A percentile compares a stretch with the other conserved stretches of the same genome.
phyloP scores from a whole-genome alignment of 208 protist genomes.

The Acanthamoeba royreba region DNA sequence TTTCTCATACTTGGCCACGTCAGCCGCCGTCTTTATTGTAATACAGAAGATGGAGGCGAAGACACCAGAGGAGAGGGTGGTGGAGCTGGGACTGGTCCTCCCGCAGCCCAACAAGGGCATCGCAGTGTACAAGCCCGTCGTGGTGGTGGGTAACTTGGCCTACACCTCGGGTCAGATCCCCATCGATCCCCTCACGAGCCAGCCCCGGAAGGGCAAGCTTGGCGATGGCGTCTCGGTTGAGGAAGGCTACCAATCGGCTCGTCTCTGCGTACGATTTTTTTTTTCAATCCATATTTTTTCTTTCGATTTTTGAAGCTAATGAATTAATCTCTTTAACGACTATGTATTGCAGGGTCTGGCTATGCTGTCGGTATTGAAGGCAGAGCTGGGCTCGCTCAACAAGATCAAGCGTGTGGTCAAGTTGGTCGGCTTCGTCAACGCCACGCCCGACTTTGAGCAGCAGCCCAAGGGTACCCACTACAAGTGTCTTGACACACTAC shows the following conservation, averaged over 20 bases:
- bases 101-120: background rate
- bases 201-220: background rate
- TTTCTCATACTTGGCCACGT: too few relatives aligned
- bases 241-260: background rate
- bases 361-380: background rate
- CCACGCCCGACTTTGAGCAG: background rate
- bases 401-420: constrained; percentile 4
- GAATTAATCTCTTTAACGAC: background rate
- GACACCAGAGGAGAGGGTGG: background rate
- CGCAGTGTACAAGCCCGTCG: background rate
- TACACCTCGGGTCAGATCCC: background rate
- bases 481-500: too few relatives aligned
- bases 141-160: background rate
- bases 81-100: background rate
- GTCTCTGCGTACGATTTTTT: background rate
- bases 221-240: background rate
- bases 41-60: background rate
- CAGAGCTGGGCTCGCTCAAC: background rate
- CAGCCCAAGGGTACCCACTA: background rate
- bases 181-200: background rate
- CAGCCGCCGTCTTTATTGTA: too few relatives aligned
- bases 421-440: background rate
- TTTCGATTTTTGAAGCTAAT: background rate
- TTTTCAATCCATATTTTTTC: background rate
- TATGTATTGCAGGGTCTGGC: background rate